Percentiles rank a stretch among this genome's conserved stretches.
Conservation (phyloP, 2,329 filamentous ascomycete genomes). For the Alternaria sp. region DNA sequence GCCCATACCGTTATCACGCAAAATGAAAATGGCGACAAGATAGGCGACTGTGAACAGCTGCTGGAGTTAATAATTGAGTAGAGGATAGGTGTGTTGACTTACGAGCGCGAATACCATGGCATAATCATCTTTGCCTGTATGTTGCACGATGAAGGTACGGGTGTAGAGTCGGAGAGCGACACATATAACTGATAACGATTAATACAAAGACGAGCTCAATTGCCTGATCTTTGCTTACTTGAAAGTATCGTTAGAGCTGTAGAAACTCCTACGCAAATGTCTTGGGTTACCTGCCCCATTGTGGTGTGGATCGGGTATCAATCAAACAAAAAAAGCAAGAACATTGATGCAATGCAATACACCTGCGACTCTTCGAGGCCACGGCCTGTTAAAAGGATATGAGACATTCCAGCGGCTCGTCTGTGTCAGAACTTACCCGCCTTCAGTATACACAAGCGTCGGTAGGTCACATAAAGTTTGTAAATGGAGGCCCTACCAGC, state of each 20-base stretch:
- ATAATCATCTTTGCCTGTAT: constrained; percentile 41
- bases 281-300: constrained; percentile 18
- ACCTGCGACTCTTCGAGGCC: background rate
- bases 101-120: constrained; percentile 41
- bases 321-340: background rate
- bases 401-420: background rate
- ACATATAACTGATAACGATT: constrained; percentile 29
- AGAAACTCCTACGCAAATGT: constrained; percentile 30
- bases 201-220: background rate
- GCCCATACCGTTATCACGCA: constrained; percentile 36
- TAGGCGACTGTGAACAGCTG: constrained; percentile 39
- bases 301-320: background rate
- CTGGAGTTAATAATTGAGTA: background rate
- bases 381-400: background rate
- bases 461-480: constrained; percentile 4
- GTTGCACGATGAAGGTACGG: constrained; percentile 30
- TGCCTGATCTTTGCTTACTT: constrained; percentile 16
- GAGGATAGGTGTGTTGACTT: constrained; percentile 9
- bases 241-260: constrained; percentile 34
- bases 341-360: background rate
- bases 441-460: background rate
- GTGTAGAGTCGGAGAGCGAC: constrained; percentile 35
- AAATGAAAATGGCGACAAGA: constrained; percentile 30
- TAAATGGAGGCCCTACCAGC: constrained; percentile 3
- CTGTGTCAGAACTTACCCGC: background rate